phyloP scores from a whole-genome alignment of 1,284 basidiomycete genomes.

The Austroboletus niveus region DNA sequence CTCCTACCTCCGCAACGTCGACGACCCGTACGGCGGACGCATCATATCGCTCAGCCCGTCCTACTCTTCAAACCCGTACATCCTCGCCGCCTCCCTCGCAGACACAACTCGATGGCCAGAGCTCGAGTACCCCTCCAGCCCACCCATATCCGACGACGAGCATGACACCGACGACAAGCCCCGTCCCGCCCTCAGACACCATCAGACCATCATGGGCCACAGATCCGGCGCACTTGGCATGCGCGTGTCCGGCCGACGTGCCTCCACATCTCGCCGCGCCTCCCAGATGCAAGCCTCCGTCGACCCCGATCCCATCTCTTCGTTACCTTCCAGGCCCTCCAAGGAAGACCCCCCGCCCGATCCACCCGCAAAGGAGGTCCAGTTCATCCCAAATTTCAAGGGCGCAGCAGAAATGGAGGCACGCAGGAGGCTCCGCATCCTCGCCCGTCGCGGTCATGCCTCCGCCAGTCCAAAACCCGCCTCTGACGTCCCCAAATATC shows the following conservation, averaged over 20 bases:
- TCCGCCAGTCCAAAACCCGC: constrained; percentile 28
- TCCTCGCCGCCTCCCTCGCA: constrained; percentile 73
- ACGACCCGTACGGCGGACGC: constrained; percentile 79
- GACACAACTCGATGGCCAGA: constrained; percentile 84
- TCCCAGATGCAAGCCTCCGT: constrained; percentile 35
- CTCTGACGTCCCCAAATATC: constrained; percentile 25
- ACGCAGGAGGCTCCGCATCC: constrained; percentile 60
- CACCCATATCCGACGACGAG: constrained; percentile 69
- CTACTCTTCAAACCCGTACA: constrained; percentile 77
- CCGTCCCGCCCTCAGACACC: constrained; percentile 65
- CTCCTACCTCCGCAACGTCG: constrained; percentile 82
- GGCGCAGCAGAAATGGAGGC: constrained; percentile 78
- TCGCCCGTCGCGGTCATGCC: constrained; percentile 47
- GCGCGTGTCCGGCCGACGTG: constrained; percentile 59
- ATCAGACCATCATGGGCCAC: constrained; percentile 81
- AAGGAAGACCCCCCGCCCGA: constrained; percentile 35
- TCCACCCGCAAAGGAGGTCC: constrained; percentile 47
- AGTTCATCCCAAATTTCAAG: constrained; percentile 72
- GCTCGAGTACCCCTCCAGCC: constrained; percentile 64
- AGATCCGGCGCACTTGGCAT: constrained; percentile 63
- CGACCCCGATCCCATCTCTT: constrained; percentile 1
- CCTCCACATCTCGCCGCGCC: constrained; percentile 48
- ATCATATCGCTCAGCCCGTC: constrained; percentile 76
- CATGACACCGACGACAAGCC: constrained; percentile 34
- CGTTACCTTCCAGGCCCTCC: not conserved